Conservation (phyloP, 108 stramenopile species). For the Cyclotella kingstonii region DNA sequence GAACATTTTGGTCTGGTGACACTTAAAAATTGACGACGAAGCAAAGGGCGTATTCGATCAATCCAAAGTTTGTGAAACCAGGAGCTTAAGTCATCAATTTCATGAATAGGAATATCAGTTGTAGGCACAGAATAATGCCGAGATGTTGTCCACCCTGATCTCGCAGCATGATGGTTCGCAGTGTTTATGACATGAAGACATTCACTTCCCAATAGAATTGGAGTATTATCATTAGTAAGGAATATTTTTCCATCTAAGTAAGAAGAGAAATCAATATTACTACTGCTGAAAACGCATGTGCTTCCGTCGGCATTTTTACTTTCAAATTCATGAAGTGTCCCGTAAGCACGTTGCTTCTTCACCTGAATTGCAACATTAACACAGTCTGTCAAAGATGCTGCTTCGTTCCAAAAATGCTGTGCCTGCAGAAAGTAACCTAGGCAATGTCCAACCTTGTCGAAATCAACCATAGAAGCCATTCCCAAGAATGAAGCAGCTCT, state of each 20-base stretch:
- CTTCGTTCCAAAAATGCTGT: slow-evolving; percentile 67
- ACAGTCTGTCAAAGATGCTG: slow-evolving; percentile 19
- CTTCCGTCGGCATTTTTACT: slow-evolving; percentile 15
- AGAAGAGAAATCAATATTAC: slow-evolving; percentile 7
- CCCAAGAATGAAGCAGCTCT: slow-evolving; percentile 38
- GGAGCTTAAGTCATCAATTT: slow-evolving; percentile 44
- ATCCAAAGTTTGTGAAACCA: slow-evolving; percentile 57
- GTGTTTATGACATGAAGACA: slow-evolving; percentile 55
- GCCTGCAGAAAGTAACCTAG: slow-evolving; percentile 54
- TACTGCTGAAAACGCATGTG: background rate
- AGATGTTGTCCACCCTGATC: slow-evolving; percentile 81
- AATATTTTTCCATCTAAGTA: slow-evolving; percentile 36
- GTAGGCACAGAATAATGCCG: slow-evolving; percentile 97
- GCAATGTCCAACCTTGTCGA: slow-evolving; percentile 54
- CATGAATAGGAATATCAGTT: slow-evolving; percentile 88
- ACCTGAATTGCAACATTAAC: slow-evolving; percentile 48
- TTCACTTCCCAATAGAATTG: slow-evolving; percentile 33
- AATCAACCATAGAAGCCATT: slow-evolving; percentile 20
- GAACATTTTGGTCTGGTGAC: background rate
- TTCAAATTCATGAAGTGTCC: slow-evolving; percentile 13
- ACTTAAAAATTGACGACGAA: slow-evolving; percentile 32
- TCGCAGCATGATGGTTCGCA: slow-evolving; percentile 39
- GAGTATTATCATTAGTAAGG: slow-evolving; percentile 32
- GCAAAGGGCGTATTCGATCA: slow-evolving; percentile 27
- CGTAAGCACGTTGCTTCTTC: slow-evolving; percentile 58